These are phyloP conservation scores for Umbellularia californica DNA, from an alignment of 164 flowering plant genomes.

Conservation along the genomic window DNA sequence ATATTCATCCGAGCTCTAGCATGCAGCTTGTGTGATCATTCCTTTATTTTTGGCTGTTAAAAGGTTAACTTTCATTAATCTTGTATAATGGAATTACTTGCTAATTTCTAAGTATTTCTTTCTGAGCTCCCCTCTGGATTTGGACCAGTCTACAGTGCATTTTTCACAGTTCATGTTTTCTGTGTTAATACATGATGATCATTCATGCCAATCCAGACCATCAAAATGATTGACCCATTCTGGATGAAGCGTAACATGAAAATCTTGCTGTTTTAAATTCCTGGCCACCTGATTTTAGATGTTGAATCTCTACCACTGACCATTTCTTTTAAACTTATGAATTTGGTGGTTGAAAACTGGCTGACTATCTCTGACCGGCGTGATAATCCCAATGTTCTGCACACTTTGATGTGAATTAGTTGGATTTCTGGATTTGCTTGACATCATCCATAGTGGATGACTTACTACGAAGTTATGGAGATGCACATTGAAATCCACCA, in stretches of 20 bases:
- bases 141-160: neutral
- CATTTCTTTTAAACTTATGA: neutral
- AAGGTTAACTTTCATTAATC: slow-evolving; percentile 2
- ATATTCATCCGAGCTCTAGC: slow-evolving; percentile 4
- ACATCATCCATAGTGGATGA: too few relatives aligned
- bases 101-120: neutral
- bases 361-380: neutral
- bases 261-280: neutral
- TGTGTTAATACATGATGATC: neutral
- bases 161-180: neutral
- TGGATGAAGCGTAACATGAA: neutral
- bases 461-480: neutral
- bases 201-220: neutral
- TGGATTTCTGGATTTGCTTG: too few relatives aligned
- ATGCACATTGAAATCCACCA: neutral
- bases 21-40: neutral
- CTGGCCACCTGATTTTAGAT: neutral
- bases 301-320: neutral
- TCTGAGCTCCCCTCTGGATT: neutral
- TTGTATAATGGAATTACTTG: slow-evolving; percentile 2
- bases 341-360: neutral
- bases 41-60: neutral
- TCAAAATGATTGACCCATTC: neutral
- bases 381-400: neutral
- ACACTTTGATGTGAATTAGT: too few relatives aligned